Conservation (phyloP, 441 rosid species). For the Erodium trifolium region DNA sequence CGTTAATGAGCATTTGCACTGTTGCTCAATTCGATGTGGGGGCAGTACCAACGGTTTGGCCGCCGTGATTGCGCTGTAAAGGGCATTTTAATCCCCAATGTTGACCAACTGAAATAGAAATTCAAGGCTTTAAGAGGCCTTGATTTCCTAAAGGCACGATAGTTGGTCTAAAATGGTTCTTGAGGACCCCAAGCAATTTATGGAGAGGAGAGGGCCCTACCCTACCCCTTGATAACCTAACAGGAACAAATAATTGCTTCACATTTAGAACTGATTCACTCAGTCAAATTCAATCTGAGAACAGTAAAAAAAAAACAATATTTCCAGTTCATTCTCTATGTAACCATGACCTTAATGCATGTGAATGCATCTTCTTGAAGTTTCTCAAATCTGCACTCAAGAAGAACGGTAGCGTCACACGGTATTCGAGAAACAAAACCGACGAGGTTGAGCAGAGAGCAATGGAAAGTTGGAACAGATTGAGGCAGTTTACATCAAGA, state of each 20-base stretch:
- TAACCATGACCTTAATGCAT: too few relatives aligned
- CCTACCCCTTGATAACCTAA: conserved; percentile 3
- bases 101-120: neutral
- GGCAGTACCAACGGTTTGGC: neutral
- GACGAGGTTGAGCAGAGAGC: neutral
- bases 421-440: conserved; percentile 2
- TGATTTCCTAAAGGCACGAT: neutral
- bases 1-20: neutral
- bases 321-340: neutral
- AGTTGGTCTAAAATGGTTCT: conserved; percentile 5
- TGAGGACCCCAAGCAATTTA: neutral
- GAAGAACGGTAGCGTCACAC: neutral
- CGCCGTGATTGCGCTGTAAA: neutral
- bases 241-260: neutral
- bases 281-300: neutral
- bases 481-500: neutral
- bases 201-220: neutral
- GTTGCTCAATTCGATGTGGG: neutral
- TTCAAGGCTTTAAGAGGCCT: neutral
- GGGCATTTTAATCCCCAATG: neutral
- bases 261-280: neutral
- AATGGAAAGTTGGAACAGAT: neutral
- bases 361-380: conserved; percentile 80
- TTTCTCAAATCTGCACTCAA: conserved; percentile 71
- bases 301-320: neutral